Base-by-base conservation (phyloP, 768 basidiomycete genomes). In the Tylopilus balloui region DNA sequence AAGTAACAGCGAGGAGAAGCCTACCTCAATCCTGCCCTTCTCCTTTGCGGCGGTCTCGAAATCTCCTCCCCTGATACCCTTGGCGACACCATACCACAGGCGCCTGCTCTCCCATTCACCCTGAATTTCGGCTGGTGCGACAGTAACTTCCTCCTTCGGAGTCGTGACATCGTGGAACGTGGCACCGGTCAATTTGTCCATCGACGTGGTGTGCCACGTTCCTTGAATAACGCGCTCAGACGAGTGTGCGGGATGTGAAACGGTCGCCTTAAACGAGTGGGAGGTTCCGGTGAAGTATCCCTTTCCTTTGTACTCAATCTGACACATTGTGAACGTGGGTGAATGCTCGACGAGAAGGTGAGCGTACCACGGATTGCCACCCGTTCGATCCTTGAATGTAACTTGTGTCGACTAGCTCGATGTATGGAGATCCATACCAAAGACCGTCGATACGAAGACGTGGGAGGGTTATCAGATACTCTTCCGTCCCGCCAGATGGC, bases 281-380 rank as follows among this genome's bases (percentile, higher is more conserved):
- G 90, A 82, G 67, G 92, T 94, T 47, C 95, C 94, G 29, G 83
- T 80, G 66, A 97, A 91, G 72, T 94, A 98, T 23, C 94, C 95
- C 63, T 91, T 92, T 68, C 94, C 95, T 64, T 92, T 92, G 77
- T 95, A 98, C 56, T 95, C 91, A 66, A 97, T 84, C 65, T 77
- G 62, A 65, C 48, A 66, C 68, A 12, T 71, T 69, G 44, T 78
- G 71, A 54, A 73, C 25, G 56, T 32, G 25, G 38, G 20, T 2
- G 21, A n/a, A 39, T 34, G 8, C 27, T n/a, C 8, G 24, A 38
- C 19, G 6, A 2, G 14, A 20, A 27, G 19, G 20, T 6, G 21
- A 32, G 50, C 74, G 48, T 56, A 81, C 80, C 51, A 73, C 72
- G 10, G 78, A 75, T 20, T 76, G 63, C 72, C 72, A 84, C 15